These are phyloP conservation scores for Arthroderma sp. DNA, from an alignment of 2,329 filamentous ascomycete genomes.

Conservation along the genomic window DNA sequence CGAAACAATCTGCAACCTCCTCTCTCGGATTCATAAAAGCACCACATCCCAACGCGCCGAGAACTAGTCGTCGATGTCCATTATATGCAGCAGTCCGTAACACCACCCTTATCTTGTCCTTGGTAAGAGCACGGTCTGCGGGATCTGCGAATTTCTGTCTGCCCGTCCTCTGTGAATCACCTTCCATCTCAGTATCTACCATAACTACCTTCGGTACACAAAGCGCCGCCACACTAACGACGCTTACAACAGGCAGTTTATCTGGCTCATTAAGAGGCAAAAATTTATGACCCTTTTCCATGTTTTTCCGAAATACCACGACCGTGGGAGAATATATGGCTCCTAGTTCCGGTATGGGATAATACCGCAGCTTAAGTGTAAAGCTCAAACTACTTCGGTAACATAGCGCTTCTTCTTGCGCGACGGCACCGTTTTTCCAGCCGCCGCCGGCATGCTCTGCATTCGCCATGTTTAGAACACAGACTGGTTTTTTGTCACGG, in stretches of 20 bases:
- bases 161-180: slow-evolving; percentile 3
- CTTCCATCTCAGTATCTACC: neutral
- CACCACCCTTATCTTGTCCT: slow-evolving; percentile 49
- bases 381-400: slow-evolving; percentile 40
- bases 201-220: slow-evolving; percentile 25
- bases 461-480: slow-evolving; percentile 55
- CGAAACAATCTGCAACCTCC: slow-evolving; percentile 51
- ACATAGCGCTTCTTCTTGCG: slow-evolving; percentile 58
- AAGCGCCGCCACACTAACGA: slow-evolving; percentile 48
- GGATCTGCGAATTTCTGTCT: slow-evolving; percentile 27
- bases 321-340: slow-evolving; percentile 49
- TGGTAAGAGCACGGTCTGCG: slow-evolving; percentile 41
- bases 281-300: slow-evolving; percentile 35
- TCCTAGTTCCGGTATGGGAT: slow-evolving; percentile 39
- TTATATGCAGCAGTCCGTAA: slow-evolving; percentile 47
- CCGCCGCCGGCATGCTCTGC: slow-evolving; percentile 46
- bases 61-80: slow-evolving; percentile 45
- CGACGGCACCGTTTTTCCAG: slow-evolving; percentile 47
- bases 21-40: slow-evolving; percentile 49
- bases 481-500: slow-evolving; percentile 32
- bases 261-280: slow-evolving; percentile 26
- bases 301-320: slow-evolving; percentile 43
- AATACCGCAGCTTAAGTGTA: slow-evolving; percentile 33
- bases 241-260: slow-evolving; percentile 41
- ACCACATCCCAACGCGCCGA: slow-evolving; percentile 58